phyloP scores from a whole-genome alignment of 202 grass and related monocot genomes.

The Hordeum pubiflorum region DNA sequence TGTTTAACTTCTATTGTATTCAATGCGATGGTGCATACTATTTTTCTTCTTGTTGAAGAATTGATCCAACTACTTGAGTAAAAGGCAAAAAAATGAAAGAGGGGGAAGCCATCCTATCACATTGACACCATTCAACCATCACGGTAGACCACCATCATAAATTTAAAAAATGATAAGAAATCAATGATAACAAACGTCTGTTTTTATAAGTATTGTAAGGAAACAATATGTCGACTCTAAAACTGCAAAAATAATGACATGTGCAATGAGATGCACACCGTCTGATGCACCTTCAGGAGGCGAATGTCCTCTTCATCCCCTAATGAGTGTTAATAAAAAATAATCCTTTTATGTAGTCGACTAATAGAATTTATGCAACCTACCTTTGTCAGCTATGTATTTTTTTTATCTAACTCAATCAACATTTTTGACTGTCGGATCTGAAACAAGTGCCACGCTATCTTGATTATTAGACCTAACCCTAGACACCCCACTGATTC shows the following conservation, averaged over 20 bases:
- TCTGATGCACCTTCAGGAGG: no score
- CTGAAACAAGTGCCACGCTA: constrained; percentile 34
- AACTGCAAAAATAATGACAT: not conserved
- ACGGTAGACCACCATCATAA: not conserved
- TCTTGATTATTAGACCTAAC: constrained; percentile 26
- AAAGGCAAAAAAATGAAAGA: not conserved
- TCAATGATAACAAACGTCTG: not conserved
- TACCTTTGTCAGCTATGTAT: no score
- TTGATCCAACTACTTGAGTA: not conserved
- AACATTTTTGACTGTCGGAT: constrained; percentile 17
- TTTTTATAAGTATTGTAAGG: no score
- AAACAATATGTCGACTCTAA: not conserved
- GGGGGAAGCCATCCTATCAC: not conserved
- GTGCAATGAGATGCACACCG: no score
- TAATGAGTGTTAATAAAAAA: not conserved
- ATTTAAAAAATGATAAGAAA: not conserved
- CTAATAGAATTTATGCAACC: no score
- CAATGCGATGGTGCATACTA: not conserved
- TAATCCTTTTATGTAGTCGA: no score
- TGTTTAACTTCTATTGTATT: not conserved
- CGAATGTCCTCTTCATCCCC: constrained; percentile 38
- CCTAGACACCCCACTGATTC: not conserved
- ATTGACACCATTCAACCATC: not conserved
- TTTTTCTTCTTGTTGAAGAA: not conserved
- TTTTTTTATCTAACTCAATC: constrained; percentile 24